These are phyloP conservation scores for Leersia perrieri DNA, from an alignment of 176 grass and related monocot genomes.

Conservation along the genomic window DNA sequence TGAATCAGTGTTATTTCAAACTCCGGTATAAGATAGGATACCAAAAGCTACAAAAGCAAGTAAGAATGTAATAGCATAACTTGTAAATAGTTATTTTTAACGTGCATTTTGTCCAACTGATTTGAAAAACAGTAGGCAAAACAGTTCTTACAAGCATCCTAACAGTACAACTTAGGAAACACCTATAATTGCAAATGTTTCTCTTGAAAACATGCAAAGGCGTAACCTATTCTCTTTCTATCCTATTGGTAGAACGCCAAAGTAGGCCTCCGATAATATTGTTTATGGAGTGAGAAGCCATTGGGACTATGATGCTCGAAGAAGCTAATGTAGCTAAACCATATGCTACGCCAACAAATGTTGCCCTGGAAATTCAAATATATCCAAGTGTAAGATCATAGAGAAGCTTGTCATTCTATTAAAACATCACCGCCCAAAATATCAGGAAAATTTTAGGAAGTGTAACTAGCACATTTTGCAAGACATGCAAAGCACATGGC, in stretches of 20 bases:
- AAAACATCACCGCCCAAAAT: not conserved
- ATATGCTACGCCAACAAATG: conserved; percentile 83
- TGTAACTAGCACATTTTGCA: not conserved
- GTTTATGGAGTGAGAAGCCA: conserved; percentile 85
- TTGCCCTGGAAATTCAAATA: conserved; percentile 60
- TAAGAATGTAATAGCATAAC: not conserved
- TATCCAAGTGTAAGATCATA: not conserved
- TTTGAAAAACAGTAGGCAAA: not conserved
- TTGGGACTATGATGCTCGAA: conserved; percentile 73
- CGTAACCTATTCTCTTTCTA: conserved; percentile 21
- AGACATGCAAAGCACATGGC: not conserved
- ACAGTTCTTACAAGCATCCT: not conserved
- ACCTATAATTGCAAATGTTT: not conserved
- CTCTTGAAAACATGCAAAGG: not conserved
- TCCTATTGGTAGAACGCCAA: conserved; percentile 48
- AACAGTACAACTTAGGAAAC: not conserved
- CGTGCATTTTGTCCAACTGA: not conserved
- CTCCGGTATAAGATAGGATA: not conserved
- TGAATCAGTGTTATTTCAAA: not conserved
- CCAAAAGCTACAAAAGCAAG: not conserved
- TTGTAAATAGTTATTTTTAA: not conserved
- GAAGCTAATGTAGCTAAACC: conserved; percentile 73
- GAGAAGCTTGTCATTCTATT: not conserved
- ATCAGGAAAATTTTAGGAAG: not conserved
- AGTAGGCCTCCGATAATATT: conserved; percentile 79